These are phyloP conservation scores for Aspergillus fischeri DNA, from an alignment of 2,329 filamentous ascomycete species.

Conservation along the genomic window DNA sequence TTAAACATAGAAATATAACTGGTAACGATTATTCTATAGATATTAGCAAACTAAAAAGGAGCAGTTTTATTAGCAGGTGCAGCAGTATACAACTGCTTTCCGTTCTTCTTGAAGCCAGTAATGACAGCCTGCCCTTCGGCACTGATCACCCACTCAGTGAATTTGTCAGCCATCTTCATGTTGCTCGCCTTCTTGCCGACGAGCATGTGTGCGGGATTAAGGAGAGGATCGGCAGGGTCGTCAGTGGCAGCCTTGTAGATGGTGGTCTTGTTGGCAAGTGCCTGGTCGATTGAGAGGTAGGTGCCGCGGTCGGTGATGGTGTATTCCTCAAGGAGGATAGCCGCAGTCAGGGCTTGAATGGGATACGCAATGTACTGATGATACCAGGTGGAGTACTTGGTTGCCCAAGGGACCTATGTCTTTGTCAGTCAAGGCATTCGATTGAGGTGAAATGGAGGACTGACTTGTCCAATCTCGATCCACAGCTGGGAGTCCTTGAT, in stretches of 20 bases:
- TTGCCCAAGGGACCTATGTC: conserved; percentile 44
- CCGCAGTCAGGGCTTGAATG: conserved; percentile 43
- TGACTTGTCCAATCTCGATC: conserved; percentile 43
- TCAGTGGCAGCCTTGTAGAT: conserved; percentile 34
- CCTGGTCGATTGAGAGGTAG: conserved; percentile 36
- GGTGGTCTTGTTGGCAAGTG: conserved; percentile 30
- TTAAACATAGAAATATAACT: too few species aligned
- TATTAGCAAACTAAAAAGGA: not conserved
- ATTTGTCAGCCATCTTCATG: conserved; percentile 30
- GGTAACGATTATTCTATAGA: not conserved
- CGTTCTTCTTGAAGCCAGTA: conserved; percentile 36
- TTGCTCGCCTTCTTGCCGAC: conserved; percentile 36
- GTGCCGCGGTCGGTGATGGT: conserved; percentile 48
- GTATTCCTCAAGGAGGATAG: conserved; percentile 43
- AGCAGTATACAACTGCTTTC: conserved; percentile 35
- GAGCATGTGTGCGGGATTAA: conserved; percentile 44
- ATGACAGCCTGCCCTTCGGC: conserved; percentile 35
- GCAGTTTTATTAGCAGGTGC: conserved; percentile 26
- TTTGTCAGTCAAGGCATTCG: not conserved
- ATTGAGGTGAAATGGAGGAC: not conserved
- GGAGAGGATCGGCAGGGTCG: conserved; percentile 33
- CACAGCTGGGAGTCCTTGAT: conserved; percentile 47
- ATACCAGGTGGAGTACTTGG: conserved; percentile 45
- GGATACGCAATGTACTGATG: conserved; percentile 46
- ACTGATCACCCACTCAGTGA: conserved; percentile 40